These are phyloP conservation scores for Pestalotiopsis sp. DNA, from an alignment of 2,329 filamentous ascomycete species.

Conservation along the genomic window DNA sequence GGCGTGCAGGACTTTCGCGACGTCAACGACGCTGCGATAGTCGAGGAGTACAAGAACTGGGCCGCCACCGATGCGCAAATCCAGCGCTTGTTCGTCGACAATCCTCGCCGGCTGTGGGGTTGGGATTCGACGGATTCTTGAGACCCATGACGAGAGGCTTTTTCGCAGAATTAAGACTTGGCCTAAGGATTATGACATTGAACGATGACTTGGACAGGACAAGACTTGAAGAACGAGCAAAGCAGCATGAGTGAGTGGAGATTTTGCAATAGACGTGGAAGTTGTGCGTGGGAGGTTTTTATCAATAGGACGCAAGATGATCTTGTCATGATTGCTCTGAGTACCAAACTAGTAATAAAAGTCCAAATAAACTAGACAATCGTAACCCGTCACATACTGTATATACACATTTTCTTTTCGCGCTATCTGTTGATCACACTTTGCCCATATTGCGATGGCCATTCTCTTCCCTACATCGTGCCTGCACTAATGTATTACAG, in stretches of 20 bases:
- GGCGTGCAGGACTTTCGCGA: neutral
- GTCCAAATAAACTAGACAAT: no score
- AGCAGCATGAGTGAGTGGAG: no score
- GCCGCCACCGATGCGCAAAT: neutral
- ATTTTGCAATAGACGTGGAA: no score
- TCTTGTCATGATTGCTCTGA: no score
- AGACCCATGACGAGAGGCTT: neutral
- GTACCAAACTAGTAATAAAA: no score
- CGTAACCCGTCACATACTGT: no score
- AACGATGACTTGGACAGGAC: no score
- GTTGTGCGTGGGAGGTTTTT: no score
- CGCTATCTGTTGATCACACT: neutral
- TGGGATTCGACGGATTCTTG: neutral
- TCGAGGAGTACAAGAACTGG: constrained; percentile 7
- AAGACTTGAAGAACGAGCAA: no score
- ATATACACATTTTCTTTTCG: no score
- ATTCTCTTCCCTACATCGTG: neutral
- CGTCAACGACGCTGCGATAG: neutral
- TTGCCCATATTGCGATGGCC: neutral
- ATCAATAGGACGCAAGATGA: no score
- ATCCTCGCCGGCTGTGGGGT: neutral
- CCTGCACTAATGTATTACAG: neutral
- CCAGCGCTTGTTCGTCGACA: constrained; percentile 5
- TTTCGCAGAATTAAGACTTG: neutral
- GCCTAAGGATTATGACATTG: no score